A percentile compares a stretch with the other conserved stretches of the same genome.
phyloP scores from a whole-genome alignment of 257 asterid species.

The Solanum etuberosum region DNA sequence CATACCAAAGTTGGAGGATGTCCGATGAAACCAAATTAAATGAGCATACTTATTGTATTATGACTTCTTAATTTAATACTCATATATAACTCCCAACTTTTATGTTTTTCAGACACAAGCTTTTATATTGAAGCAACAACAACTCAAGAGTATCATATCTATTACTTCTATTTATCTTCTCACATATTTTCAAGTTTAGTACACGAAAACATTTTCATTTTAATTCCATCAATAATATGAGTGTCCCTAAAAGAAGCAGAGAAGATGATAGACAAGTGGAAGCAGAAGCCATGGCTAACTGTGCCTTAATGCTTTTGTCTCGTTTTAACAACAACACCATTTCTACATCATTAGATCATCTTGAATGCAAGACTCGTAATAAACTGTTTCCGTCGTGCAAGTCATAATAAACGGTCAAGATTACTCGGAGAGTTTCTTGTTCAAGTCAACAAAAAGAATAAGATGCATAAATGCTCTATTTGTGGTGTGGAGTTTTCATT shows the following conservation, averaged over 20 bases:
- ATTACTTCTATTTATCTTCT: neutral
- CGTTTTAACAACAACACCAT: too few species aligned
- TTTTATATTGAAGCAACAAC: neutral
- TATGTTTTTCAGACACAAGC: too few species aligned
- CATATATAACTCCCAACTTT: too few species aligned
- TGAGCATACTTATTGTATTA: too few species aligned
- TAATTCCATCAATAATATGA: neutral
- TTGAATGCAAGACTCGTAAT: slow-evolving; percentile 2
- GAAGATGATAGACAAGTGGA: neutral
- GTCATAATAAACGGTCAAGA: neutral
- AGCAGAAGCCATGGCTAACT: too few species aligned
- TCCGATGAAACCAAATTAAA: too few species aligned
- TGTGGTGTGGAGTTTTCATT: neutral
- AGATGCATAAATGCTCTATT: neutral
- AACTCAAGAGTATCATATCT: neutral
- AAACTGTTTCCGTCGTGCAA: neutral
- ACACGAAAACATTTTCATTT: too few species aligned
- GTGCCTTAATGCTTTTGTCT: too few species aligned
- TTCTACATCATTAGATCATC: neutral
- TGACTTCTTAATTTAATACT: too few species aligned
- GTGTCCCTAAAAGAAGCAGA: neutral
- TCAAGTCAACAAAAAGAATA: neutral
- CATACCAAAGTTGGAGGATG: too few species aligned
- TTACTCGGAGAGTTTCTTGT: neutral
- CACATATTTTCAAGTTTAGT: too few species aligned